A percentile compares a stretch with the other conserved stretches of the same genome.
Conservation (phyloP, 192 early-diverging fungal genomes). For the Geranomyces variabilis region DNA sequence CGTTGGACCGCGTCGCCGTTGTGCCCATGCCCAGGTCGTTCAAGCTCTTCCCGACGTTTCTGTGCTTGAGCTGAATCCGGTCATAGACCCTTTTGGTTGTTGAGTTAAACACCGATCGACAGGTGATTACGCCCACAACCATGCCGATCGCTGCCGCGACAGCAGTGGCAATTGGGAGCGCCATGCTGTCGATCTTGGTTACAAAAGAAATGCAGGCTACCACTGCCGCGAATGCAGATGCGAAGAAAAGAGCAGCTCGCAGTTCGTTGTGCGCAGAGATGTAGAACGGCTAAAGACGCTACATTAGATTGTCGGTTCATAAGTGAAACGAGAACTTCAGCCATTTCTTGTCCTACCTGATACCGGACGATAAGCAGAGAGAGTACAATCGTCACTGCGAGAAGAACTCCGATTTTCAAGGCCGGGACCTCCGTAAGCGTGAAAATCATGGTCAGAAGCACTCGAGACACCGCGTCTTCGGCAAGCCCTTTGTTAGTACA, state of each 20-base stretch:
- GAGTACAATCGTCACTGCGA: slow-evolving; percentile 7
- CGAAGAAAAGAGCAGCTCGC: slow-evolving; percentile 20
- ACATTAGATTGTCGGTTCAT: too few species aligned
- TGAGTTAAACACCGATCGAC: background rate
- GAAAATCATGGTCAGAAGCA: slow-evolving; percentile 12
- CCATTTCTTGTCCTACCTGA: background rate
- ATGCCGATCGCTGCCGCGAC: background rate
- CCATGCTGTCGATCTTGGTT: background rate
- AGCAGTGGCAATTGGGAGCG: slow-evolving; percentile 8
- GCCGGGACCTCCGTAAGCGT: slow-evolving; percentile 7
- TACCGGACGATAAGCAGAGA: slow-evolving; percentile 3
- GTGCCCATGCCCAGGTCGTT: background rate
- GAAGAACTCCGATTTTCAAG: slow-evolving; percentile 16
- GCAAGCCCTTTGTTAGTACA: background rate
- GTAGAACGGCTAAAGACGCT: slow-evolving; percentile 19
- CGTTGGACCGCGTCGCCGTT: background rate
- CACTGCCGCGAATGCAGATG: slow-evolving; percentile 18
- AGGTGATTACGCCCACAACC: slow-evolving; percentile 23
- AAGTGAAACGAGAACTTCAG: too few species aligned
- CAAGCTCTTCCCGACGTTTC: slow-evolving; percentile 2
- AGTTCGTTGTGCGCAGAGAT: slow-evolving; percentile 18
- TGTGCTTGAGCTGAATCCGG: slow-evolving; percentile 19
- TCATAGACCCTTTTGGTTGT: slow-evolving; percentile 16
- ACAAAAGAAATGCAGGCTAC: slow-evolving; percentile 19
- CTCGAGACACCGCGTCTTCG: slow-evolving; percentile 11